These are phyloP conservation scores for Podosphaera fusca DNA, from an alignment of 2,329 filamentous ascomycete genomes.

Conservation along the genomic window DNA sequence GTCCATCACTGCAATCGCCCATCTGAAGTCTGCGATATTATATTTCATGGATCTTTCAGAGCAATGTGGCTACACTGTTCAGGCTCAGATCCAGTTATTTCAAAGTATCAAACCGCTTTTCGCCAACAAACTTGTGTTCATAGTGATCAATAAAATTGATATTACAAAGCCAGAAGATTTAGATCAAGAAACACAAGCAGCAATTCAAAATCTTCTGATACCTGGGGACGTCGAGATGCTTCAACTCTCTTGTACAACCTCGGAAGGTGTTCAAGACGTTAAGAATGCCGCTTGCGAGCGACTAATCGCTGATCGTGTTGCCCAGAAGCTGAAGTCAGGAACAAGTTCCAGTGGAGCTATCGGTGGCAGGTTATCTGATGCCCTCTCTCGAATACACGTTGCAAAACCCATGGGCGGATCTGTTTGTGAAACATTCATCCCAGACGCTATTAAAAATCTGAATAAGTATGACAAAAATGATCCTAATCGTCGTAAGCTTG, in stretches of 20 bases:
- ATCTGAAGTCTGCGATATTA: constrained; percentile 79
- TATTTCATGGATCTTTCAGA: constrained; percentile 98
- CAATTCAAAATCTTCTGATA: constrained; percentile 61
- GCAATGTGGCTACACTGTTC: constrained; percentile 85
- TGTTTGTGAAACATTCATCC: constrained; percentile 63
- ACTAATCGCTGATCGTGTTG: constrained; percentile 75
- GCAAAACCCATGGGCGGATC: constrained; percentile 74
- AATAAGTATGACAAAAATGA: constrained; percentile 84
- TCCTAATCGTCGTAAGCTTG: constrained; percentile 58
- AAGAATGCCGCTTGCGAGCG: constrained; percentile 90
- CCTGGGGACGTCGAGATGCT: constrained; percentile 79
- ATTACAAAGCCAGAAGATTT: constrained; percentile 72
- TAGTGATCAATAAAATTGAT: constrained; percentile 98
- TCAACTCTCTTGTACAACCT: constrained; percentile 82
- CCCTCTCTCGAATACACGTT: constrained; percentile 87
- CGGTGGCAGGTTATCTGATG: constrained; percentile 65
- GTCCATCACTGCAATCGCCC: constrained; percentile 90
- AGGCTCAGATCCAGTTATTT: constrained; percentile 85
- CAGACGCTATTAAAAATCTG: constrained; percentile 54
- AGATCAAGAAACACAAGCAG: constrained; percentile 50
- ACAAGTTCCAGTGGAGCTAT: constrained; percentile 54
- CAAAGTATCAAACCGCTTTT: constrained; percentile 93
- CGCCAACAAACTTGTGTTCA: constrained; percentile 88
- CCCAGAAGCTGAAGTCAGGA: constrained; percentile 86
- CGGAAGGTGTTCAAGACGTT: constrained; percentile 80